Conservation (phyloP, 768 basidiomycete genomes). For the Suillus lakei region DNA sequence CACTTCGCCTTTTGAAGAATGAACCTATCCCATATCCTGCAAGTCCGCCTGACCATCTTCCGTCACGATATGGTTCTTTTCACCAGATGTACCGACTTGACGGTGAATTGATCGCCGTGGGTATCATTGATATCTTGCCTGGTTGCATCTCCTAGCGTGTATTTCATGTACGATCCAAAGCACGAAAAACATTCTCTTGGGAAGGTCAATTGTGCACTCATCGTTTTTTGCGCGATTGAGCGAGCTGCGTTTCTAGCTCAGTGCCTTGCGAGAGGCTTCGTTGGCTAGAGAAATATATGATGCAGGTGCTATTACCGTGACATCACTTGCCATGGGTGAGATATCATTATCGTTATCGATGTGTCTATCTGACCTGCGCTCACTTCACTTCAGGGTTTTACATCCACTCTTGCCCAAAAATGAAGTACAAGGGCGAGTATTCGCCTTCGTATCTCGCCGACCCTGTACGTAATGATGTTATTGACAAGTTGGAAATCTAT, state of each 20-base stretch:
- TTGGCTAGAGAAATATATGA: slow-evolving; percentile 76
- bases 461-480: slow-evolving; percentile 55
- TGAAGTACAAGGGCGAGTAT: slow-evolving; percentile 97
- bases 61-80: slow-evolving; percentile 86
- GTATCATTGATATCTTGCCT: slow-evolving; percentile 90
- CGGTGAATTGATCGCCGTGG: slow-evolving; percentile 80
- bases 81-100: slow-evolving; percentile 90
- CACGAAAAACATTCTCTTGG: slow-evolving; percentile 78
- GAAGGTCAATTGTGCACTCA: slow-evolving; percentile 53
- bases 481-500: slow-evolving; percentile 10
- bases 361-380: neutral
- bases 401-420: slow-evolving; percentile 90
- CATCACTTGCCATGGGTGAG: slow-evolving; percentile 87
- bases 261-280: slow-evolving; percentile 80
- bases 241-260: slow-evolving; percentile 54
- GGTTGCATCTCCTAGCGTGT: slow-evolving; percentile 81
- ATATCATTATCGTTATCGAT: neutral
- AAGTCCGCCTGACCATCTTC: slow-evolving; percentile 59
- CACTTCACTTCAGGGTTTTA: slow-evolving; percentile 72
- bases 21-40: slow-evolving; percentile 64
- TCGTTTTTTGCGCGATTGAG: neutral
- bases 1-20: slow-evolving; percentile 40
- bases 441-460: slow-evolving; percentile 86
- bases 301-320: slow-evolving; percentile 67
- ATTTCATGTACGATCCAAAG: slow-evolving; percentile 85